phyloP scores from a whole-genome alignment of 2,329 filamentous ascomycete genomes.

The Neodidymelliopsis sp. region DNA sequence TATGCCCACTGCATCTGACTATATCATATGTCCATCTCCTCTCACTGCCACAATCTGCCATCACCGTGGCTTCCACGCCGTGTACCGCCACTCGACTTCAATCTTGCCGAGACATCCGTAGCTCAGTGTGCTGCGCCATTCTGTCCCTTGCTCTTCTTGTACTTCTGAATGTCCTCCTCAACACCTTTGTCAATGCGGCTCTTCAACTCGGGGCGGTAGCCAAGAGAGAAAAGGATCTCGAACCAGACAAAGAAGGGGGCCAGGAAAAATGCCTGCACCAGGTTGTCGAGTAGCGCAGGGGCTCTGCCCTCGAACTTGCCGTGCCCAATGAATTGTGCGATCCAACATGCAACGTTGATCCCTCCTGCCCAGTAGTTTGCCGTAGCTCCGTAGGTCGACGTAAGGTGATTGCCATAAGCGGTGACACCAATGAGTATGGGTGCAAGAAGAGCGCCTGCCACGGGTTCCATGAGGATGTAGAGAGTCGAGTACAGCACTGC shows the following conservation, averaged over 20 bases:
- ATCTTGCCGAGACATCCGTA: too few species aligned
- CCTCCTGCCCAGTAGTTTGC: conserved; percentile 72
- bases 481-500: conserved; percentile 73
- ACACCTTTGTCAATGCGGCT: conserved; percentile 80
- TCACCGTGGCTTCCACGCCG: too few species aligned
- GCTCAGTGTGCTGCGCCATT: conserved; percentile 35
- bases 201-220: conserved; percentile 89
- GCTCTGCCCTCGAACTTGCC: conserved; percentile 87
- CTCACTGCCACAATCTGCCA: not conserved
- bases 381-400: conserved; percentile 66
- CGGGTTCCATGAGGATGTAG: conserved; percentile 92
- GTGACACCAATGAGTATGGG: conserved; percentile 78
- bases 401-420: conserved; percentile 77
- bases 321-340: conserved; percentile 91
- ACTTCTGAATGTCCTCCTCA: conserved; percentile 75
- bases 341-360: conserved; percentile 78
- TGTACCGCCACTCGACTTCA: too few species aligned
- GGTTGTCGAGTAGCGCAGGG: conserved; percentile 87
- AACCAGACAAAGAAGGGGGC: conserved; percentile 98
- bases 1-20: too few species aligned
- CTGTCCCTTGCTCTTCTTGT: conserved; percentile 64
- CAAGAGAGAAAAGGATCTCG: conserved; percentile 86
- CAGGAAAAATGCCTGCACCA: conserved; percentile 89
- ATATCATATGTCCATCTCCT: not conserved
- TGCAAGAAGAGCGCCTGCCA: conserved; percentile 81